Evolutionary conservation across 768 basidiomycete genomes (phyloP), one percentile per base, ranked within the genome.

Genomic region (Hericium coralloides): DNA sequence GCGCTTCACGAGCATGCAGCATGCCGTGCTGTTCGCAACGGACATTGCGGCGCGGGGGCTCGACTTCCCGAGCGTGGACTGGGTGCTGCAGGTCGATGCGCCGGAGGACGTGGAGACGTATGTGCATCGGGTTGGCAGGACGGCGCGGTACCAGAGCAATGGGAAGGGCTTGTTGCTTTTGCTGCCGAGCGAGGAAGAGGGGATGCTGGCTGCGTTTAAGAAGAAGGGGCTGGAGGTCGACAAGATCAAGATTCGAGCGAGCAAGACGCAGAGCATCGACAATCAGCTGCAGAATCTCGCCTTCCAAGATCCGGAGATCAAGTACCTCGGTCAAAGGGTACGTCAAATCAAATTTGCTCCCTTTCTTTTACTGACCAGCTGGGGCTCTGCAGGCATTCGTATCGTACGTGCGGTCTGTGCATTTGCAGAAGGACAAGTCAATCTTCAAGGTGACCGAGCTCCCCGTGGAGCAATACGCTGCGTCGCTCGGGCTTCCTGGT

Each of bases 21-120:
- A 94, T 63, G 87, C 93, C 2, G 82, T 95, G 6, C 77, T 98
- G 20, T 87, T 99, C 64, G 94, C 95, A 17, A 99, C 95, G 12
- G 95, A 99, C 67, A 87, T 99, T 58, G 95, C 95, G 38, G 92
- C 95, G 4, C 85, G 95, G 57, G 95, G 95, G 1, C 76, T 98
- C 56, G 95, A 99, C 72, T 99, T 99, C 72, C 95, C 97, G 4
- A 80, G 89, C 0, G 86, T 99, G 20, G 92, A 97, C 69, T 98
- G 95, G 95, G 95, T 99, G 1, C 67, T 99, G 26, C 95, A 99
- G 68, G 74, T 94, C 12, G 95, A 99, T 69, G 92, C 91, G 2
- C 95, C 95, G 0, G 95, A 99, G 72, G 95, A 99, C 65, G 92
- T 88, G 5, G 94, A 97, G 50, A 99, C 94, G 12, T 98, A 99